phyloP scores from a whole-genome alignment of 73 alveolate species.

The Tetrahymena borealis region DNA sequence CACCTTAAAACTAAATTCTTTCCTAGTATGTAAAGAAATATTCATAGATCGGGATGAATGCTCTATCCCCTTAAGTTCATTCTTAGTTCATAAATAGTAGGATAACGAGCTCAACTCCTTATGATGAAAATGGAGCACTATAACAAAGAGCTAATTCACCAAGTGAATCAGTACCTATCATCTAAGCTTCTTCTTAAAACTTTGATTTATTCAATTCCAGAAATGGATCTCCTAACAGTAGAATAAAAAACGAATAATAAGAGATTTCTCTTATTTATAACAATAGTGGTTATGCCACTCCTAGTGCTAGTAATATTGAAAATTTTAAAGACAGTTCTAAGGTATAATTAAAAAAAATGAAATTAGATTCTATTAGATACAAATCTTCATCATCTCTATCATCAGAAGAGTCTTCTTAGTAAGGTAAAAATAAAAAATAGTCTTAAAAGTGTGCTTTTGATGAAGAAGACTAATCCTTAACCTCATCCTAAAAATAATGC shows the following conservation, averaged over 20 bases:
- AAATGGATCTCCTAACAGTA: neutral
- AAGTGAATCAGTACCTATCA: neutral
- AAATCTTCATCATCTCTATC: neutral
- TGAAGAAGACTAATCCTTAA: neutral
- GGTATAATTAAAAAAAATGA: neutral
- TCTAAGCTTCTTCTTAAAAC: neutral
- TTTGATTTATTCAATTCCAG: neutral
- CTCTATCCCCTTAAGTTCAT: no score
- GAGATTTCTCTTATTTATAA: neutral
- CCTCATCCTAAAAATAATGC: neutral
- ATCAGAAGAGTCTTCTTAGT: neutral
- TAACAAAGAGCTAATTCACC: neutral
- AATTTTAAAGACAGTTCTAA: no score
- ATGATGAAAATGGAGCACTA: neutral
- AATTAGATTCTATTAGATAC: neutral
- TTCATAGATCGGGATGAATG: no score
- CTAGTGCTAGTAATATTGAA: no score
- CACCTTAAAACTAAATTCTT: neutral
- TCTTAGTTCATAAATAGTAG: neutral
- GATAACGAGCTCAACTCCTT: neutral
- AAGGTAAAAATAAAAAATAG: neutral
- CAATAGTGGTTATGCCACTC: neutral
- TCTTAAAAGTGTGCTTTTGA: neutral
- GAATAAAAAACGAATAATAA: neutral
- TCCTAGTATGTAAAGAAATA: neutral